A percentile compares a stretch with the other conserved stretches of the same genome.
These are phyloP conservation scores for Thelonectria blattea DNA, from an alignment of 2,329 filamentous ascomycete genomes.

Conservation along the genomic window DNA sequence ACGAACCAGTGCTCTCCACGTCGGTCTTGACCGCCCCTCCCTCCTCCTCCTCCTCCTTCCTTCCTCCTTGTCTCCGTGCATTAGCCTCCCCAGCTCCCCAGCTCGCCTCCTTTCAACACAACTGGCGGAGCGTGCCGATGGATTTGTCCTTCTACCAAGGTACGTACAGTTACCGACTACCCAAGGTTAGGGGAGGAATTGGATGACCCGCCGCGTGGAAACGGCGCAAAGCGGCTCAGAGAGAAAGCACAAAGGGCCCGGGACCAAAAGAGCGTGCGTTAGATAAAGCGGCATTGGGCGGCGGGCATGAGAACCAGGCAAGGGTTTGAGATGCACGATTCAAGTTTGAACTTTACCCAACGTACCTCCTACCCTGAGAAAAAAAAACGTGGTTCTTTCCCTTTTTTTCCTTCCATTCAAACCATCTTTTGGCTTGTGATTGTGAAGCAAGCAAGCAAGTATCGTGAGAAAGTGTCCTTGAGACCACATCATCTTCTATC, in stretches of 20 bases:
- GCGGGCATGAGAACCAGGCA: neutral
- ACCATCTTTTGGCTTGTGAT: neutral
- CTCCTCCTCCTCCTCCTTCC: no score
- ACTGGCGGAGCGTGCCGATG: slow-evolving; percentile 11
- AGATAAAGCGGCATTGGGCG: neutral
- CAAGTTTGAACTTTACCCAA: neutral
- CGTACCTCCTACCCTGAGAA: neutral
- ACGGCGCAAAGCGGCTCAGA: neutral
- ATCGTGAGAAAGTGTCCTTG: no score
- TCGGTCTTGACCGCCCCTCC: slow-evolving; percentile 1
- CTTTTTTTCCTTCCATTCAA: neutral
- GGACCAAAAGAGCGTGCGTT: neutral
- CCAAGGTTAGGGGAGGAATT: no score
- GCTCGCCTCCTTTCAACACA: neutral
- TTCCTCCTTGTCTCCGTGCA: neutral
- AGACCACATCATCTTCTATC: no score
- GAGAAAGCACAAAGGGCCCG: neutral
- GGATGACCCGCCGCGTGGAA: neutral
- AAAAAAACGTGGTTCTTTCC: neutral
- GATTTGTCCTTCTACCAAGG: neutral
- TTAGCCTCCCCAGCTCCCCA: neutral
- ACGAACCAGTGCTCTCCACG: slow-evolving; percentile 33
- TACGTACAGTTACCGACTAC: no score
- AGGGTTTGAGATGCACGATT: neutral
- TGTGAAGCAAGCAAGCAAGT: no score